Conservation (phyloP, 2,329 filamentous ascomycete species). For the Aspergillus japonicus region DNA sequence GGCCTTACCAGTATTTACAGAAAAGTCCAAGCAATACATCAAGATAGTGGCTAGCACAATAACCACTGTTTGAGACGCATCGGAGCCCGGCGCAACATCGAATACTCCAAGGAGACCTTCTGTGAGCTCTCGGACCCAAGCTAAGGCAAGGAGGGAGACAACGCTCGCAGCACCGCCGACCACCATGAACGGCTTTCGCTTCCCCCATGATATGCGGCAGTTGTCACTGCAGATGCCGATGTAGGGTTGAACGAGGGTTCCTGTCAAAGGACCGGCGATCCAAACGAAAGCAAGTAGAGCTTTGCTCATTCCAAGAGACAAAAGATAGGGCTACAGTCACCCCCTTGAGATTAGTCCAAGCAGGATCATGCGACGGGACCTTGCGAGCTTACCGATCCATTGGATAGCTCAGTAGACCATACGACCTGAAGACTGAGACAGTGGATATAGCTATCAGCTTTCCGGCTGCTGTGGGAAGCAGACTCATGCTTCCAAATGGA, state of each 20-base stretch:
- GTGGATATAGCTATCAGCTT: conserved; percentile 7
- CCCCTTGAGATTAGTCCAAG: conserved; percentile 3
- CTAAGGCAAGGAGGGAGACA: conserved; percentile 65
- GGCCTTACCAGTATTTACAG: conserved; percentile 78
- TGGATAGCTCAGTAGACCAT: conserved; percentile 92
- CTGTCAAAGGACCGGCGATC: conserved; percentile 78
- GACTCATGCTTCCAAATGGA: neutral
- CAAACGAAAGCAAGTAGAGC: conserved; percentile 79
- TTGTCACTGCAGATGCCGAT: conserved; percentile 79
- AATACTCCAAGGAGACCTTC: conserved; percentile 67
- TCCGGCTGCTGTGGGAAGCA: neutral
- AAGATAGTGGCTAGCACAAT: conserved; percentile 80
- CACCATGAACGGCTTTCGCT: conserved; percentile 78
- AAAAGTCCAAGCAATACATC: conserved; percentile 89
- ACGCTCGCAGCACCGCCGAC: conserved; percentile 67
- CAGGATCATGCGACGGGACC: too few species aligned
- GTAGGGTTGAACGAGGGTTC: conserved; percentile 77
- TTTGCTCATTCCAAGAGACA: conserved; percentile 80
- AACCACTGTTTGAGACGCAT: conserved; percentile 62
- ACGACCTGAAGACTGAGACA: conserved; percentile 73
- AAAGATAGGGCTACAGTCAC: conserved; percentile 60
- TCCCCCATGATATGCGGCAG: conserved; percentile 71
- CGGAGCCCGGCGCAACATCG: conserved; percentile 65
- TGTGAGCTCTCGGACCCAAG: conserved; percentile 73
- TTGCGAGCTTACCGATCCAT: conserved; percentile 65